Conservation (phyloP, 768 basidiomycete species). For the Amanita rimosa region DNA sequence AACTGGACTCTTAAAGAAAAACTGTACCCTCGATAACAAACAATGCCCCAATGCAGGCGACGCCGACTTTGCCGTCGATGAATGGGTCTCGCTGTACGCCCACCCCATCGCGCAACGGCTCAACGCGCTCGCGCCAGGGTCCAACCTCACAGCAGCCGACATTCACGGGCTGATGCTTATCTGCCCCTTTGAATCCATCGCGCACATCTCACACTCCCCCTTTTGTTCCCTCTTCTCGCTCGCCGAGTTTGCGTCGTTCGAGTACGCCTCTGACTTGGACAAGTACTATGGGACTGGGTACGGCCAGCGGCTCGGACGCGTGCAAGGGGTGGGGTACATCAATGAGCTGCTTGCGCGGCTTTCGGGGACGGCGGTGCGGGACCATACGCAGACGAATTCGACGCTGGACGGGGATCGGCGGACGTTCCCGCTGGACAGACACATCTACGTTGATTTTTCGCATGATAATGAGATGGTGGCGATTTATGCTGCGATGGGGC, state of each 20-base stretch:
- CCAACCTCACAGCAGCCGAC: slow-evolving; percentile 44
- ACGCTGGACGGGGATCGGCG: slow-evolving; percentile 51
- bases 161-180: slow-evolving; percentile 52
- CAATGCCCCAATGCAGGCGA: slow-evolving; percentile 51
- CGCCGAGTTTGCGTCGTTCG: slow-evolving; percentile 55
- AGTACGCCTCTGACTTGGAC: slow-evolving; percentile 61
- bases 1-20: slow-evolving; percentile 23
- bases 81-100: slow-evolving; percentile 50
- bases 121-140: slow-evolving; percentile 50
- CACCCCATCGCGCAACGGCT: slow-evolving; percentile 46
- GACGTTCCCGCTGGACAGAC: slow-evolving; percentile 64
- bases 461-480: slow-evolving; percentile 83
- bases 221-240: slow-evolving; percentile 66
- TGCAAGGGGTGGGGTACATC: slow-evolving; percentile 80
- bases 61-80: slow-evolving; percentile 28
- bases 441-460: slow-evolving; percentile 69
- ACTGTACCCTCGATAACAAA: slow-evolving; percentile 57
- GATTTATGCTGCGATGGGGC: slow-evolving; percentile 55
- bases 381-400: slow-evolving; percentile 65
- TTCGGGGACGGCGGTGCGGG: slow-evolving; percentile 46
- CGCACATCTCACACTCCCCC: slow-evolving; percentile 35
- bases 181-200: slow-evolving; percentile 73
- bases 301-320: slow-evolving; percentile 56
- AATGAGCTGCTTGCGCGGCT: slow-evolving; percentile 85
- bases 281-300: slow-evolving; percentile 80